Base-by-base conservation (phyloP, 163 green algal species). In the Chloromonas sp. region DNA sequence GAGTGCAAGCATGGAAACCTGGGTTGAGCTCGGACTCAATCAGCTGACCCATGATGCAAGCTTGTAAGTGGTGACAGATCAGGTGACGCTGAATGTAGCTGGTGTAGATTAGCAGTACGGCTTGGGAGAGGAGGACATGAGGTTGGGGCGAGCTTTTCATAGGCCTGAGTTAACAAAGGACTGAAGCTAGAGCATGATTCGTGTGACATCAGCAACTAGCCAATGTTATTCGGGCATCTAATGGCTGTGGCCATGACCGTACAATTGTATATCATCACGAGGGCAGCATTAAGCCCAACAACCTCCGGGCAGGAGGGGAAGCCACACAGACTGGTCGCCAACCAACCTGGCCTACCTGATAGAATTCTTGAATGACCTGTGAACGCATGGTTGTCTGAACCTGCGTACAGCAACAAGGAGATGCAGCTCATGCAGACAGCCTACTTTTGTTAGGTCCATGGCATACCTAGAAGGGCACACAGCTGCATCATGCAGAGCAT, bases 301-400 rank as follows among this genome's bases (percentile, higher is more conserved):
- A 74, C 5, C 66, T 74, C 36, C 36, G 36, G 36, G 36, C 36
- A 36, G 36, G 36, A 36, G 36, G 36, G 36, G 36, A 36, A 36
- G 36, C 36, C 36, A 36, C 36, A 36, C 36, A 36, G 36, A 36
- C 36, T 36, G 36, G 36, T 36, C 36, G 36, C 36, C 36, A 36
- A 8, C 60, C 36, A 2, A 83, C 36, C 2, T 58, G 2, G 84
- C 85, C 13, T 60, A 91, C 89, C 89, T 92, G 90, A 74, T 93
- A 93, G 61, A 93, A 93, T 85, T 93, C 90, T 78, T 93, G 90
- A n/a, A 93, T 85, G 81, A 89, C 89, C 84, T 93, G 90, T 82
- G 89, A 88, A 60, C 89, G 82, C 2, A 93, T 77, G 14, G 89
- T 89, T 1, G 87, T 83, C 85, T 92, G 89, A 1, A 93, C 90